Conservation (phyloP, 306 rosid species). For the Dryas drummondii region DNA sequence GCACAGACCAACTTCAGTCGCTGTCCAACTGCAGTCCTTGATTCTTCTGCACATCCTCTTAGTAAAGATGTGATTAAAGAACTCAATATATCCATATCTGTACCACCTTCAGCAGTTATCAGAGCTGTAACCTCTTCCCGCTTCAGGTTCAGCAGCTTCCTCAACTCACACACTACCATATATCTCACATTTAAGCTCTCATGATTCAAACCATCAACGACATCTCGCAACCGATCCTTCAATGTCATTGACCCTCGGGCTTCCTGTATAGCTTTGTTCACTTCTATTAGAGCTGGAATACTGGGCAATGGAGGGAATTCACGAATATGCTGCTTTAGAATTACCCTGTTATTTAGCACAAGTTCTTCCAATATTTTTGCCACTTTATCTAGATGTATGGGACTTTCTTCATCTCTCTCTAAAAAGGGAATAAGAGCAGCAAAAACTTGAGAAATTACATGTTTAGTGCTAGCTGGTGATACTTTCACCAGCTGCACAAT, state of each 20-base stretch:
- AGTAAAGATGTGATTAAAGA: slow-evolving; percentile 74
- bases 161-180: slow-evolving; percentile 82
- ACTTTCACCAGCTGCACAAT: slow-evolving; percentile 66
- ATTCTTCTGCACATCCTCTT: slow-evolving; percentile 92
- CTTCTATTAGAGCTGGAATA: slow-evolving; percentile 66
- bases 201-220: slow-evolving; percentile 87
- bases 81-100: slow-evolving; percentile 82
- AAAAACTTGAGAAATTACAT: slow-evolving; percentile 85
- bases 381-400: slow-evolving; percentile 69
- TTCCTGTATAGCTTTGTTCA: slow-evolving; percentile 74
- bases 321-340: slow-evolving; percentile 60
- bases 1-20: slow-evolving; percentile 91
- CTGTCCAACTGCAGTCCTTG: slow-evolving; percentile 80
- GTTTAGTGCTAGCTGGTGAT: slow-evolving; percentile 82
- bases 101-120: slow-evolving; percentile 69
- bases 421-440: slow-evolving; percentile 92
- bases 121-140: slow-evolving; percentile 73
- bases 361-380: slow-evolving; percentile 81
- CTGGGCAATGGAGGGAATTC: slow-evolving; percentile 91
- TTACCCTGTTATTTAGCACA: slow-evolving; percentile 58
- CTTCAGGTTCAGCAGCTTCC: slow-evolving; percentile 75
- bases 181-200: slow-evolving; percentile 94
- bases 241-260: slow-evolving; percentile 82
- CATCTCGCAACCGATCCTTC: slow-evolving; percentile 70
- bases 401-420: slow-evolving; percentile 72